Conservation (phyloP, 306 rosid genomes). For the Hippophae tibetana region DNA sequence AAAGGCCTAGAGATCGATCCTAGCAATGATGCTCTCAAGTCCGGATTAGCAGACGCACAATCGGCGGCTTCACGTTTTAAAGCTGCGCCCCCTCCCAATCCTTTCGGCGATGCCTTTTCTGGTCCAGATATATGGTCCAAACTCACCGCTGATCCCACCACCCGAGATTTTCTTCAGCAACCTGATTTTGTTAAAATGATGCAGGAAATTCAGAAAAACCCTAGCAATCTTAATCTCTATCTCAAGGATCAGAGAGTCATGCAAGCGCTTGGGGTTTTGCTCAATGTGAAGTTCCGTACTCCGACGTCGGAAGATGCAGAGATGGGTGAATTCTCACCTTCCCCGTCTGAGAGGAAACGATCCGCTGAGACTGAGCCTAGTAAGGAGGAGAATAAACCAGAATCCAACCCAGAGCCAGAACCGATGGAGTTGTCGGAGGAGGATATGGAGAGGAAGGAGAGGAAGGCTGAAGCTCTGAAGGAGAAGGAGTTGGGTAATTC, state of each 20-base stretch:
- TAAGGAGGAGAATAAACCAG: constrained; percentile 11
- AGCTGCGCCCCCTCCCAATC: constrained; percentile 36
- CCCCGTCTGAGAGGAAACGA: constrained; percentile 40
- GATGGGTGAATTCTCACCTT: constrained; percentile 38
- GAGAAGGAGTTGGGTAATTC: constrained; percentile 89
- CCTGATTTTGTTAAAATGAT: constrained; percentile 86
- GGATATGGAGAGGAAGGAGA: constrained; percentile 44
- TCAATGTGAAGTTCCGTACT: constrained; percentile 55
- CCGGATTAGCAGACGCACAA: constrained; percentile 67
- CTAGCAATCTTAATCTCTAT: constrained; percentile 48
- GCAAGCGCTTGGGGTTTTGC: constrained; percentile 90
- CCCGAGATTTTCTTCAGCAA: constrained; percentile 64
- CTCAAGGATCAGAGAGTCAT: constrained; percentile 82
- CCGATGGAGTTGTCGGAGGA: constrained; percentile 45
- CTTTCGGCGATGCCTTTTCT: constrained; percentile 73
- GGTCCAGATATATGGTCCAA: constrained; percentile 98
- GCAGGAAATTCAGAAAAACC: constrained; percentile 83
- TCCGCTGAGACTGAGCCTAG: constrained; percentile 50
- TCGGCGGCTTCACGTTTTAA: constrained; percentile 44
- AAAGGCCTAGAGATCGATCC: constrained; percentile 90
- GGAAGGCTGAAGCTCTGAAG: constrained; percentile 58
- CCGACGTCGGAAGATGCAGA: constrained; percentile 47
- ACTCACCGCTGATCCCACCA: constrained; percentile 76
- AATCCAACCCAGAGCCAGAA: constrained; percentile 30
- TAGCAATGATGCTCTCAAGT: constrained; percentile 58